These are phyloP conservation scores for Coniosporium tulheliwenetii DNA, from an alignment of 2,329 filamentous ascomycete species.

Conservation along the genomic window DNA sequence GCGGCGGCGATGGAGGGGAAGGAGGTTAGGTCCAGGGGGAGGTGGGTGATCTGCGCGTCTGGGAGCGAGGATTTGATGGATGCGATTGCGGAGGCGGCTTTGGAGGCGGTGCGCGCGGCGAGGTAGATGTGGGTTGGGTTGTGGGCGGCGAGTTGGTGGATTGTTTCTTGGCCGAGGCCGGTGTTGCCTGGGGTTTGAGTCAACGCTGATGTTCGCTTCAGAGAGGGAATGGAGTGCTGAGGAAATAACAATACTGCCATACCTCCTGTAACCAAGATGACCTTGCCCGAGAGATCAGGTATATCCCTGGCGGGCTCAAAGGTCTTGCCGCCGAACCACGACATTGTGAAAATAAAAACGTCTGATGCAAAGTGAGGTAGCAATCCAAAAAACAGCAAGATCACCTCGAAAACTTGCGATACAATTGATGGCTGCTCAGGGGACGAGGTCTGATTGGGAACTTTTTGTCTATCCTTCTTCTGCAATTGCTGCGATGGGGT, in stretches of 20 bases:
- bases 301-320: conserved; percentile 22
- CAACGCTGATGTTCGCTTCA: not conserved
- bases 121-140: conserved; percentile 30
- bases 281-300: conserved; percentile 23
- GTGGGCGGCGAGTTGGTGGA: conserved; percentile 27
- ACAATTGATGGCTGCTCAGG: too few species aligned
- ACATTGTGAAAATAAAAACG: not conserved
- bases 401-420: too few species aligned
- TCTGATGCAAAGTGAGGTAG: too few species aligned
- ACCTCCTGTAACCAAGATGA: conserved; percentile 28
- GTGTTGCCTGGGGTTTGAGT: conserved; percentile 19
- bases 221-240: not conserved
- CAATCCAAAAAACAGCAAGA: too few species aligned
- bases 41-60: conserved; percentile 18
- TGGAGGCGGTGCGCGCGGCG: conserved; percentile 25
- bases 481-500: too few species aligned
- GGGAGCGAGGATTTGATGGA: conserved; percentile 13
- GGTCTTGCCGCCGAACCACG: not conserved
- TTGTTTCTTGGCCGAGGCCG: conserved; percentile 30
- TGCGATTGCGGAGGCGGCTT: conserved; percentile 23
- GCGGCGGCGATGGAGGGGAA: conserved; percentile 17
- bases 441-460: too few species aligned
- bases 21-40: conserved; percentile 24
- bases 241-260: conserved; percentile 4
- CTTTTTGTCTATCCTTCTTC: too few species aligned